Evolutionary conservation across 306 rosid species (phyloP).

Genomic region (Vicia sativa): DNA sequence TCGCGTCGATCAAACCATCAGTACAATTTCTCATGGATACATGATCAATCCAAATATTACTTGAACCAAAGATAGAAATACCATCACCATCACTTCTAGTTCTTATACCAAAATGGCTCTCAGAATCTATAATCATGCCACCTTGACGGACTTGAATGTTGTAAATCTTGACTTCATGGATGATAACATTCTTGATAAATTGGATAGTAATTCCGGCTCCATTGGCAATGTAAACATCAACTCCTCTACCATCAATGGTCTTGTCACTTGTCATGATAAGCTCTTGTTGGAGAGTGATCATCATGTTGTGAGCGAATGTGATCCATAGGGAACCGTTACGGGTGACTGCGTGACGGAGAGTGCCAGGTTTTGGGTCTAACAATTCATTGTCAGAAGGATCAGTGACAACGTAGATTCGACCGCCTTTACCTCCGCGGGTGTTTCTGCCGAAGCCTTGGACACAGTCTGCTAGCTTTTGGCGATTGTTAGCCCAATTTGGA

Average conservation of each 20-base stretch:
- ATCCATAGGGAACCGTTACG: constrained; percentile 74
- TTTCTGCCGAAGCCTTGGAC: constrained; percentile 63
- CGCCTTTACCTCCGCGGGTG: constrained; percentile 71
- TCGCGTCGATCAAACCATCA: constrained; percentile 74
- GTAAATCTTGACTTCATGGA: constrained; percentile 58
- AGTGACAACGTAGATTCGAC: constrained; percentile 52
- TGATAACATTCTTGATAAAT: constrained; percentile 61
- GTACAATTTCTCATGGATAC: constrained; percentile 63
- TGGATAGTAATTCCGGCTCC: constrained; percentile 81
- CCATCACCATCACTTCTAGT: constrained; percentile 80
- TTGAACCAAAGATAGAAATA: constrained; percentile 73
- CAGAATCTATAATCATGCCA: constrained; percentile 59
- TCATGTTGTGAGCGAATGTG: constrained; percentile 60
- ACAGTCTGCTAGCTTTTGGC: constrained; percentile 66
- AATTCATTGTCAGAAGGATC: constrained; percentile 71
- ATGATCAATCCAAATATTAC: constrained; percentile 82
- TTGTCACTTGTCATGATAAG: constrained; percentile 61
- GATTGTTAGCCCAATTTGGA: constrained; percentile 60
- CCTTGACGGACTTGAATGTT: constrained; percentile 46
- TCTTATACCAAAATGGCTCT: constrained; percentile 55
- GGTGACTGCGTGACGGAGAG: constrained; percentile 74
- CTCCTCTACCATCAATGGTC: constrained; percentile 83
- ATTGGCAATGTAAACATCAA: constrained; percentile 45
- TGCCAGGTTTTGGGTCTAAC: constrained; percentile 56
- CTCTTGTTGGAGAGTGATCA: constrained; percentile 59